phyloP scores from a whole-genome alignment of 441 rosid genomes.

The Euphorbia schlechtendalii region DNA sequence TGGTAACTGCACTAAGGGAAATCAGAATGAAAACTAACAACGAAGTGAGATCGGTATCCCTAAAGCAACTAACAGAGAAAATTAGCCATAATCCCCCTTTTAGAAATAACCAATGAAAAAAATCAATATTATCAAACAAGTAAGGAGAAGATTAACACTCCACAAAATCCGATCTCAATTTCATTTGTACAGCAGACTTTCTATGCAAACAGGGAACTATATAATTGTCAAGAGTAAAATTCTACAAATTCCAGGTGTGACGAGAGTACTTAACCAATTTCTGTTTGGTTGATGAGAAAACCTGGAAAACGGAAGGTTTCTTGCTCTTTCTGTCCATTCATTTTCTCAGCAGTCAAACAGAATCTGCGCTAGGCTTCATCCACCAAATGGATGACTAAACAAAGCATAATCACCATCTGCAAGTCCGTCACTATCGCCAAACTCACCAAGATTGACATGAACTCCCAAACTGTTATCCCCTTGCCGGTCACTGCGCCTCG shows the following conservation, averaged over 20 bases:
- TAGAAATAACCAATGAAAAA: background rate
- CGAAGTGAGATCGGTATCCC: no score
- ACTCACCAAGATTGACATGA: background rate
- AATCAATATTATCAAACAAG: no score
- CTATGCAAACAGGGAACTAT: background rate
- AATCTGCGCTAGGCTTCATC: background rate
- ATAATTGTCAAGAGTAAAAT: background rate
- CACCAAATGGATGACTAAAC: conserved; percentile 8
- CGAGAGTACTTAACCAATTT: background rate
- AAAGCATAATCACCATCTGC: conserved; percentile 12
- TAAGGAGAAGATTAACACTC: background rate
- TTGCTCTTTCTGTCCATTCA: background rate
- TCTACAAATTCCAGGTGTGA: background rate
- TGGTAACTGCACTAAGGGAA: background rate
- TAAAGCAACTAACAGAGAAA: no score
- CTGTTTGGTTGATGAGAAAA: conserved; percentile 9
- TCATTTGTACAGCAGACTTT: background rate
- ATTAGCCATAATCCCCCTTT: background rate
- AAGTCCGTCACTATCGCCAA: background rate
- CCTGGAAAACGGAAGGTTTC: background rate
- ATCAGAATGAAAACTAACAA: no score
- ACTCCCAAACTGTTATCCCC: background rate
- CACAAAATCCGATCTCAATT: background rate
- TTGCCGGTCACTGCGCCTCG: background rate
- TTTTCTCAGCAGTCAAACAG: conserved; percentile 19